Percentiles rank a stretch among this genome's conserved stretches.
phyloP scores from a whole-genome alignment of 768 basidiomycete genomes.

The Boletus edulis region DNA sequence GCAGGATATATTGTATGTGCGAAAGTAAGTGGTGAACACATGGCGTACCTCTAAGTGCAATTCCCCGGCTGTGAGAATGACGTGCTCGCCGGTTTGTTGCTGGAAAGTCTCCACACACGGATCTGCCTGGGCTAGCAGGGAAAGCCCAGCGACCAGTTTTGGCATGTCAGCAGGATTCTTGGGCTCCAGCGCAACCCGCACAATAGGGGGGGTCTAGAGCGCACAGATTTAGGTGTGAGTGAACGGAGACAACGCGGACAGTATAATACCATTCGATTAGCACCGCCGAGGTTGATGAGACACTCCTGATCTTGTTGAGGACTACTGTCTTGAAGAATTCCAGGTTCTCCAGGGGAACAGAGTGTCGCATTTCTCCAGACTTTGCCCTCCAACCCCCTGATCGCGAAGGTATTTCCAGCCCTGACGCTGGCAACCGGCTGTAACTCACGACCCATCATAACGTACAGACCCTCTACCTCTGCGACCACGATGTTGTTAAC shows the following conservation, averaged over 20 bases:
- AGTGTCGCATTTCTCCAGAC: conserved; percentile 91
- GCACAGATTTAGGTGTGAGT: background rate
- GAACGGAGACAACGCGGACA: background rate
- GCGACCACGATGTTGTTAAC: conserved; percentile 56
- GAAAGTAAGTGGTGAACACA: background rate
- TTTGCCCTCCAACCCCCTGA: conserved; percentile 84
- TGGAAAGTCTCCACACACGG: conserved; percentile 98
- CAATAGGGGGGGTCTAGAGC: conserved; percentile 78
- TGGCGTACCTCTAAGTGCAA: conserved; percentile 83
- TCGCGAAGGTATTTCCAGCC: conserved; percentile 94
- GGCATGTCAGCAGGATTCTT: conserved; percentile 80
- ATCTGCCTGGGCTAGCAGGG: conserved; percentile 89
- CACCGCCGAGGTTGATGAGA: conserved; percentile 78
- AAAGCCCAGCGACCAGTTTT: conserved; percentile 82
- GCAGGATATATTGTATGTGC: conserved; percentile 1
- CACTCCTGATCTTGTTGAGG: conserved; percentile 42
- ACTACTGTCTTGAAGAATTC: conserved; percentile 35
- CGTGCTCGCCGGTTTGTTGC: conserved; percentile 95
- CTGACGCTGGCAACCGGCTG: conserved; percentile 76
- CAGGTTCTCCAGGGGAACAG: conserved; percentile 59
- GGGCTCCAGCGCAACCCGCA: conserved; percentile 93
- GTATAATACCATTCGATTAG: conserved; percentile 55
- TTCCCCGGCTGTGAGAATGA: conserved; percentile 94
- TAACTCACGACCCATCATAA: conserved; percentile 98
- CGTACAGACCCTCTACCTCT: conserved; percentile 76